phyloP scores from a whole-genome alignment of 805 yeast genomes.

The Candida sithepensis region DNA sequence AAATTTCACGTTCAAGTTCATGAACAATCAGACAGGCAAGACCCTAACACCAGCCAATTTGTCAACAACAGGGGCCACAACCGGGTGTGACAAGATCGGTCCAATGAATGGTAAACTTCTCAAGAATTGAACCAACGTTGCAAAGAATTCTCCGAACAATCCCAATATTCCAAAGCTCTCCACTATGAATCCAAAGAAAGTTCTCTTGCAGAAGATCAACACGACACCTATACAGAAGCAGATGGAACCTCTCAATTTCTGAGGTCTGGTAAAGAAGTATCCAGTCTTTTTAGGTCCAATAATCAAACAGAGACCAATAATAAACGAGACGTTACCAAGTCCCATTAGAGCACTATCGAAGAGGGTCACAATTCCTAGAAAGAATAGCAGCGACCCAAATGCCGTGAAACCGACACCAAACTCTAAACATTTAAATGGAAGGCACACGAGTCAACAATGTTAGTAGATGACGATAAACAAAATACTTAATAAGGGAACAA shows the following conservation, averaged over 20 bases:
- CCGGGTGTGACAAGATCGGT: conserved; percentile 75
- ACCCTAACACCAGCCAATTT: conserved; percentile 64
- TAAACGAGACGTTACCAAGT: conserved; percentile 77
- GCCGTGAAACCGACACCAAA: conserved; percentile 92
- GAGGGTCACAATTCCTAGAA: conserved; percentile 78
- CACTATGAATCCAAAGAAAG: conserved; percentile 79
- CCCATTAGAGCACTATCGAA: conserved; percentile 89
- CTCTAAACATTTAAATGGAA: conserved; percentile 39
- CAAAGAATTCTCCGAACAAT: conserved; percentile 87
- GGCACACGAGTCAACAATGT: neutral
- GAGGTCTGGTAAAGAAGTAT: conserved; percentile 80
- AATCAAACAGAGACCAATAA: conserved; percentile 79
- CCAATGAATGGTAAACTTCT: conserved; percentile 88
- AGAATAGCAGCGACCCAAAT: conserved; percentile 72
- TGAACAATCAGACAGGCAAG: conserved; percentile 47
- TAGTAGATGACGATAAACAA: conserved; percentile 1
- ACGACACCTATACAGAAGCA: conserved; percentile 75
- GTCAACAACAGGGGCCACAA: conserved; percentile 72
- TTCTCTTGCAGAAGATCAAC: conserved; percentile 67
- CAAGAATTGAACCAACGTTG: conserved; percentile 80
- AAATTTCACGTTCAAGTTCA: neutral
- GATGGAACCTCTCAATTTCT: conserved; percentile 80
- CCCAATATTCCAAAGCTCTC: conserved; percentile 90
- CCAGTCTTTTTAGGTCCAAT: conserved; percentile 85
- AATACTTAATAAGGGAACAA: neutral